phyloP scores from a whole-genome alignment of 139 green algal species.

The Volvox africanus region DNA sequence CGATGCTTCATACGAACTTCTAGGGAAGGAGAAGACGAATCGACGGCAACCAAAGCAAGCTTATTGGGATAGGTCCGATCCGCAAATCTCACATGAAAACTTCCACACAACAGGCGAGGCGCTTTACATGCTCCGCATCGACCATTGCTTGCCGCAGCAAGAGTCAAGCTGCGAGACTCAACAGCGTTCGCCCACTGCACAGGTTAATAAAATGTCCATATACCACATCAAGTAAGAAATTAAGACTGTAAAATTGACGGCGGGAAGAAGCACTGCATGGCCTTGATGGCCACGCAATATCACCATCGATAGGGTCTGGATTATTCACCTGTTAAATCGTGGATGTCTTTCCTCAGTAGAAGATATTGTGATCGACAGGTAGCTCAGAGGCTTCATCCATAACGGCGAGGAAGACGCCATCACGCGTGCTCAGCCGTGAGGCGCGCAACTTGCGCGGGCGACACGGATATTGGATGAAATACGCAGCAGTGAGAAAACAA shows the following conservation, averaged over 20 bases:
- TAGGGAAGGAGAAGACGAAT: too few relatives aligned
- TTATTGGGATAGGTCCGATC: too few relatives aligned
- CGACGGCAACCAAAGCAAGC: too few relatives aligned
- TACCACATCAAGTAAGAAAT: too few relatives aligned
- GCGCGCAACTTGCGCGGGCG: not conserved
- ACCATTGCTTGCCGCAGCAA: not conserved
- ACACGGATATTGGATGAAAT: not conserved
- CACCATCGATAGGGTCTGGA: too few relatives aligned
- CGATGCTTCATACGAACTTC: too few relatives aligned
- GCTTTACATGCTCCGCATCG: too few relatives aligned
- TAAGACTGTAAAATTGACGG: too few relatives aligned
- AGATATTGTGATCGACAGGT: not conserved
- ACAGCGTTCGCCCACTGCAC: conserved; percentile 10
- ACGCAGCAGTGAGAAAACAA: too few relatives aligned
- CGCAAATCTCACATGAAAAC: too few relatives aligned
- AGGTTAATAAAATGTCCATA: not conserved
- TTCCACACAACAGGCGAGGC: not conserved
- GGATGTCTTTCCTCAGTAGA: conserved; percentile 19
- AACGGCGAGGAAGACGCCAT: not conserved
- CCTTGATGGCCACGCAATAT: too few relatives aligned
- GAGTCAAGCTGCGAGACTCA: not conserved
- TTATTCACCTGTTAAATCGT: conserved; percentile 15
- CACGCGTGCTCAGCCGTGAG: not conserved
- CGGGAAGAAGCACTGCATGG: too few relatives aligned
- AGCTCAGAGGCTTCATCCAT: not conserved